Conservation (phyloP, 441 rosid genomes). For the Adansonia rubrostipa region DNA sequence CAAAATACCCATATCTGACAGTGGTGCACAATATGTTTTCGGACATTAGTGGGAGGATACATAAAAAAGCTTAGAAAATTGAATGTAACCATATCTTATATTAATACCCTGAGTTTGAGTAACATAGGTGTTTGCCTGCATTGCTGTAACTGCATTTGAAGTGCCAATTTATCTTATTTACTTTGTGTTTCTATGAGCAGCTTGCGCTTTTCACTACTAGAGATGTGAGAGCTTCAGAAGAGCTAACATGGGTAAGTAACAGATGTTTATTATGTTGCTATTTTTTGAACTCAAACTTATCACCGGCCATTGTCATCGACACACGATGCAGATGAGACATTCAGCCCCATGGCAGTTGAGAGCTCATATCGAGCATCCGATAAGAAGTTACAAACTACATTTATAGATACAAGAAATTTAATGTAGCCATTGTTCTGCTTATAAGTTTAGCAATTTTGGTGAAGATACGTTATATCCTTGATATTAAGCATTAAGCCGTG, state of each 20-base stretch:
- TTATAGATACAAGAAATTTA: background rate
- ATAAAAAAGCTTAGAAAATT: no score
- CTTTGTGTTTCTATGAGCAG: constrained; percentile 49
- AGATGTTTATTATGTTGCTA: background rate
- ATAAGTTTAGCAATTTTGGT: background rate
- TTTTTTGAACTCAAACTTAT: background rate
- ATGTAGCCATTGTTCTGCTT: background rate
- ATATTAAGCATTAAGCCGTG: constrained; percentile 4
- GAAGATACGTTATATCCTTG: background rate
- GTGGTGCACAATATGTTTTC: no score
- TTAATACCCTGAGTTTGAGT: no score
- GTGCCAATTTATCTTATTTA: constrained; percentile 4
- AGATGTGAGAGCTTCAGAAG: constrained; percentile 73
- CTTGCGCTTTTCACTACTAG: constrained; percentile 82
- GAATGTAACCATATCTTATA: no score
- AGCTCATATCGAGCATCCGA: background rate
- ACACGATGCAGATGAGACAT: background rate
- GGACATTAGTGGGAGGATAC: no score
- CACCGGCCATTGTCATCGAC: background rate
- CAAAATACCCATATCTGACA: no score
- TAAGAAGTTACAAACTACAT: background rate
- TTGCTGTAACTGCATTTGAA: constrained; percentile 17
- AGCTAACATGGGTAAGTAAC: constrained; percentile 83
- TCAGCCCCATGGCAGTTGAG: background rate
- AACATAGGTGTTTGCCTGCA: constrained; percentile 11